A percentile compares a stretch with the other conserved stretches of the same genome.
These are phyloP conservation scores for Xylaria sp. DNA, from an alignment of 2,329 filamentous ascomycete species.

Conservation along the genomic window DNA sequence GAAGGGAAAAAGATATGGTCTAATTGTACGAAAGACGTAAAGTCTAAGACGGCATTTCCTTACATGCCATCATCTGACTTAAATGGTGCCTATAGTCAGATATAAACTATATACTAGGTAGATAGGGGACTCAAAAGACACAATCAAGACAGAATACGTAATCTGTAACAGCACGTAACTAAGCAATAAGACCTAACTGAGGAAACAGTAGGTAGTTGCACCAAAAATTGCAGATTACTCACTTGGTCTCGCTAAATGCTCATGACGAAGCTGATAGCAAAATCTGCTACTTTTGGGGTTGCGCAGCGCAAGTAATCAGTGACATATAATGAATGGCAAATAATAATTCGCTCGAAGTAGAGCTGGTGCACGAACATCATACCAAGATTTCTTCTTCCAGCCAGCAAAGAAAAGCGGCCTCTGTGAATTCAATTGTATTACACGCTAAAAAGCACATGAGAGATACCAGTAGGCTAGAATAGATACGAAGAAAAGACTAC, in stretches of 20 bases:
- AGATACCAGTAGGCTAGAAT: slow-evolving; percentile 8
- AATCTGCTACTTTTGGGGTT: not conserved
- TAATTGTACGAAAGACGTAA: not conserved
- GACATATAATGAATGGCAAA: not conserved
- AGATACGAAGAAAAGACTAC: not conserved
- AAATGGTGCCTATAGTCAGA: slow-evolving; percentile 9
- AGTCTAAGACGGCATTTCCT: not conserved
- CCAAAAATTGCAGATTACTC: not conserved
- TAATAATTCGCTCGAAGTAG: not conserved
- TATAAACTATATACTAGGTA: slow-evolving; percentile 10
- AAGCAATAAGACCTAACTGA: slow-evolving; percentile 7
- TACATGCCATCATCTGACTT: not conserved
- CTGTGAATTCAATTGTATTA: slow-evolving; percentile 21
- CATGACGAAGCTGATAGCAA: not conserved
- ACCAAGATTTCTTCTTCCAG: not conserved
- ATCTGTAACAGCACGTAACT: slow-evolving; percentile 2
- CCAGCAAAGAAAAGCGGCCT: not conserved
- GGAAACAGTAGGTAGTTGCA: slow-evolving; percentile 11
- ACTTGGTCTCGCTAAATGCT: not conserved
- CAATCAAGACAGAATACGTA: slow-evolving; percentile 3
- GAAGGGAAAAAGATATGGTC: not conserved
- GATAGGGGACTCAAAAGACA: slow-evolving; percentile 18
- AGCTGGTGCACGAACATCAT: not conserved
- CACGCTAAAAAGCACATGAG: not conserved
- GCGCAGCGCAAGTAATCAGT: not conserved